A percentile compares a stretch with the other conserved stretches of the same genome.
Conservation (phyloP, 495 filamentous ascomycete species). For the Aspergillus cristatus region DNA sequence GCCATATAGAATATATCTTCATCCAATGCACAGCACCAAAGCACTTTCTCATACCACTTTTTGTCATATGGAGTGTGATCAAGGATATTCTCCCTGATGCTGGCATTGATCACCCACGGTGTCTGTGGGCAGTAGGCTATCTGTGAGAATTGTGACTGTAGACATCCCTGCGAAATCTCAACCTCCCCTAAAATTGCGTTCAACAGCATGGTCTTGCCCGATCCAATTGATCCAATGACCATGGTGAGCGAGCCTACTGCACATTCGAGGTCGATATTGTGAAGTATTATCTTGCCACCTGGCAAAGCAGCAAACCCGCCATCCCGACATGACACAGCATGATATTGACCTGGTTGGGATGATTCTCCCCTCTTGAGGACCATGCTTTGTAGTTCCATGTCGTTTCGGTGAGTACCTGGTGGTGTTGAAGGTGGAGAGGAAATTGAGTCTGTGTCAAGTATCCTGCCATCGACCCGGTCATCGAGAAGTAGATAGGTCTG, state of each 20-base stretch:
- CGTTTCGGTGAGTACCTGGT: no score
- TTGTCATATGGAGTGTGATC: slow-evolving; percentile 44
- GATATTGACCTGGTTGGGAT: neutral
- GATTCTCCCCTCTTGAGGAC: neutral
- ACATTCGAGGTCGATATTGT: slow-evolving; percentile 7
- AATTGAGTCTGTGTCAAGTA: no score
- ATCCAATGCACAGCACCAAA: slow-evolving; percentile 55
- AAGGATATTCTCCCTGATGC: slow-evolving; percentile 49
- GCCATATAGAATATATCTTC: slow-evolving; percentile 48
- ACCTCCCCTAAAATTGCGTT: slow-evolving; percentile 52
- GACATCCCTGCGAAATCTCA: no score
- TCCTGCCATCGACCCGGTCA: no score
- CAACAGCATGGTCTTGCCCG: slow-evolving; percentile 52
- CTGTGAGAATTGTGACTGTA: no score
- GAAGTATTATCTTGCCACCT: neutral
- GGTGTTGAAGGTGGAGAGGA: no score
- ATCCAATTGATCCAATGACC: slow-evolving; percentile 51
- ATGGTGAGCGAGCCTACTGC: slow-evolving; percentile 35
- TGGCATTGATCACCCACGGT: slow-evolving; percentile 49
- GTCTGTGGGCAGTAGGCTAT: slow-evolving; percentile 46
- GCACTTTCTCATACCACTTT: slow-evolving; percentile 50
- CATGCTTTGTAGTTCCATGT: no score
- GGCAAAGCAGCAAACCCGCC: neutral
- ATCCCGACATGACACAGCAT: neutral
- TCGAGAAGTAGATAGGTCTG: no score